Evolutionary conservation across 1,284 basidiomycete genomes (phyloP), one percentile per base, ranked within the genome.

Genomic region (Trametes pubescens): DNA sequence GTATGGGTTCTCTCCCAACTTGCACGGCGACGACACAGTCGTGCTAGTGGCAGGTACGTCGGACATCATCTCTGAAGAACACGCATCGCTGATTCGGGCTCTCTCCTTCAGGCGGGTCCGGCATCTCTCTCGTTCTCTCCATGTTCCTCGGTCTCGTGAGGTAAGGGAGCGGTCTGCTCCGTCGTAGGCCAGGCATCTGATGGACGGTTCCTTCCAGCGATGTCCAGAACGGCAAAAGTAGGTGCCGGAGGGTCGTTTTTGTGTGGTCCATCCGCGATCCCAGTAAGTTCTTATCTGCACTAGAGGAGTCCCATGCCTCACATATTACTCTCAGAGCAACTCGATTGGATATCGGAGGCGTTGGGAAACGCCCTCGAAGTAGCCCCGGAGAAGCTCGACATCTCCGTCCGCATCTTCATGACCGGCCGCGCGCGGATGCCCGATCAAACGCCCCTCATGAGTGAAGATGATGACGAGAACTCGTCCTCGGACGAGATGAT

Each of bases 21-120:
- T 86, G 24, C 65, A 75, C 24, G 75, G 76, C 11, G 86, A 79
- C 65, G 74, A 78, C 38, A 81, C 79, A 0, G 78, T 79, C 5
- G 73, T 86, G 22, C 72, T 87, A 52, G 76, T 87, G 54, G 82
- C 84, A 47, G 84, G 84, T 82, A 61, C 21, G 77, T 70, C 16
- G 21, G 8, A 16, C 10, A 24, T 26, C 13, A 10, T 43, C 40
- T n/a, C 13, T 37, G 29, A n/a, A 10, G 3, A 32, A 43, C 16
- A 9, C 14, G 9, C 14, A n/a, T 18, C 18, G 32, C 49, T 51
- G 18, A 51, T 7, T 11, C 4, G 29, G 18, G 26, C 10, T 55
- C 48, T 51, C 2, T 35, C 13, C 7, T 61, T n/a, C 18, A 82
- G 83, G 84, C 58, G 83, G 84, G 0, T 82, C 82, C 21, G 84